Percentiles rank a stretch among this genome's conserved stretches.
These are phyloP conservation scores for Spergularia bocconei DNA, from an alignment of 148 eudicot genomes.

Conservation along the genomic window DNA sequence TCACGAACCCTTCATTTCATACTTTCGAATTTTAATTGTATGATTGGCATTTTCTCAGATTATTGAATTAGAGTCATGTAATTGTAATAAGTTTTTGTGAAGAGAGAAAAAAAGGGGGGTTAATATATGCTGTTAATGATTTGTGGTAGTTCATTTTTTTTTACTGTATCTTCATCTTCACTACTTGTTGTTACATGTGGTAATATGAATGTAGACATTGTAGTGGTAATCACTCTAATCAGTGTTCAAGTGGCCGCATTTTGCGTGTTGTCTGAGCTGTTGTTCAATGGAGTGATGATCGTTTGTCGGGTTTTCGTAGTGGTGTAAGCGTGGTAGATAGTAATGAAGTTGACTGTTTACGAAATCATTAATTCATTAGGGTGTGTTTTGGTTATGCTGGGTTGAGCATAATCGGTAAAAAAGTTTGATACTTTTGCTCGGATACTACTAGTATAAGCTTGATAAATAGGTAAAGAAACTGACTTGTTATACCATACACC, in stretches of 20 bases:
- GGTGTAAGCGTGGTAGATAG: background rate
- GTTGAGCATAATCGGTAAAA: too few species aligned
- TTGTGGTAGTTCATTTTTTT: background rate
- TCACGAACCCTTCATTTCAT: background rate
- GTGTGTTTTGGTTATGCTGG: too few species aligned
- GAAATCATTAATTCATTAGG: too few species aligned
- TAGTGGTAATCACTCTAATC: background rate
- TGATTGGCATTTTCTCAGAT: background rate
- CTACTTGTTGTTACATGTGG: background rate
- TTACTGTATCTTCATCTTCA: background rate
- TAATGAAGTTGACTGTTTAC: too few species aligned
- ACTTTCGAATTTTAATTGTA: background rate
- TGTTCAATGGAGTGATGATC: background rate
- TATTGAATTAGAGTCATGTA: background rate
- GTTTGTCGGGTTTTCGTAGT: background rate
- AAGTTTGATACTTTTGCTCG: too few species aligned
- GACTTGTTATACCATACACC: background rate
- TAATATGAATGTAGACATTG: background rate
- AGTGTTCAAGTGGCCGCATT: background rate
- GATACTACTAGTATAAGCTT: too few species aligned
- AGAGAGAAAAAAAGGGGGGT: background rate
- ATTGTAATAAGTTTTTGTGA: background rate
- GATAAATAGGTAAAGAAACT: background rate
- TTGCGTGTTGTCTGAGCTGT: background rate
- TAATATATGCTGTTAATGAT: background rate